These are phyloP conservation scores for Hypoxylon trugodes DNA, from an alignment of 495 filamentous ascomycete genomes.

Conservation along the genomic window DNA sequence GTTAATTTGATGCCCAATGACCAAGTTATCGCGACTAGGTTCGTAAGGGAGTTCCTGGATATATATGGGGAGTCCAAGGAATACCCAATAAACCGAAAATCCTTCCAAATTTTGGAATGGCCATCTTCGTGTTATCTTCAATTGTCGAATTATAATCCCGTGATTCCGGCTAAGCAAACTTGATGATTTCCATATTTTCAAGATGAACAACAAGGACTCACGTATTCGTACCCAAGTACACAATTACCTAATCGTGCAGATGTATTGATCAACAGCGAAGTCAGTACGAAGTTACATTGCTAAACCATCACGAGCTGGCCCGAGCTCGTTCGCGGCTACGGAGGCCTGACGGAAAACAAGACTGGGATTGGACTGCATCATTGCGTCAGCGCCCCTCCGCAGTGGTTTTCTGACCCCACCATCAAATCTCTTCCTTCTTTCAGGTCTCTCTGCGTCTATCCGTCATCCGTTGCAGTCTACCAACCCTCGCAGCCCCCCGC, in stretches of 20 bases:
- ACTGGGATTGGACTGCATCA: slow-evolving; percentile 30
- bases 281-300: slow-evolving; percentile 22
- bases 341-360: slow-evolving; percentile 28
- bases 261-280: slow-evolving; percentile 1
- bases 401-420: slow-evolving; percentile 40
- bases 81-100: slow-evolving; percentile 5
- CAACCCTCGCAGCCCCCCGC: slow-evolving; percentile 25
- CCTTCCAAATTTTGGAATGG: slow-evolving; percentile 3
- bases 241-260: slow-evolving; percentile 23
- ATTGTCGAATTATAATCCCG: slow-evolving; percentile 18
- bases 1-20: slow-evolving; percentile 27
- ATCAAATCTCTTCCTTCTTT: slow-evolving; percentile 19
- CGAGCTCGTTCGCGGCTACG: slow-evolving; percentile 13
- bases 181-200: slow-evolving; percentile 1
- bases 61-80: slow-evolving; percentile 15
- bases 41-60: slow-evolving; percentile 25
- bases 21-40: slow-evolving; percentile 1
- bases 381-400: slow-evolving; percentile 39
- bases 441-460: slow-evolving; percentile 32
- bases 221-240: not conserved
- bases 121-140: not conserved
- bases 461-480: slow-evolving; percentile 23
- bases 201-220: no score
- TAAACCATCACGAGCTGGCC: slow-evolving; percentile 16
- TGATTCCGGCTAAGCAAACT: no score